Evolutionary conservation across 768 basidiomycete species (phyloP), one percentile per base, ranked within the genome.

Genomic region (Kwoniella mangroviensis): DNA sequence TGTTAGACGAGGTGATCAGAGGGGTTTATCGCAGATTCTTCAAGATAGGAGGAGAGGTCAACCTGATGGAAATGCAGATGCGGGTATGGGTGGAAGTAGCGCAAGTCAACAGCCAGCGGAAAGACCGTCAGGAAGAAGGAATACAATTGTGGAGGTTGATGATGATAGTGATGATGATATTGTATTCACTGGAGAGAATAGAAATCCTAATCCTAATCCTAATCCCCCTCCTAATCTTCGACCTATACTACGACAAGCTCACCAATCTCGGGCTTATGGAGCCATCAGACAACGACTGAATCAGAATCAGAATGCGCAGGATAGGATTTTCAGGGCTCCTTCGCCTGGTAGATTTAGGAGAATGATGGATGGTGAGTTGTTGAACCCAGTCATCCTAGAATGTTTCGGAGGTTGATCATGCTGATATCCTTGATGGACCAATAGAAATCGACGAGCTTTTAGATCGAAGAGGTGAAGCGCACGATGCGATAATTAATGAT

Each of bases 91-190:
- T 22, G 62, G 49, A 21, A 34, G 24, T 43, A 21, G 24, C 15
- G 54, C 11, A 6, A 15, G 43, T 43, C 24, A 51, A 49, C n/a
- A n/a, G 56, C 57, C 28, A 22, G 54, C 4, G 40, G 42, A 9
- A 49, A 49, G 45, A 13, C 45, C 45, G 45, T 19, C 45, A 22
- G 21, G 22, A 22, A 68, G 67, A 51, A 43, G 60, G 3, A 51
- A 49, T 21, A 62, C 58, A 15, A 28, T 68, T 3, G 57, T 68
- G 1, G 67, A 68, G 19, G 41, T 68, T 61, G 41, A 57, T n/a
- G 67, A 68, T 57, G 64, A 66, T 53, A 55, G 56, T 51, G 66
- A 67, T 54, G 67, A 68, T 34, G 67, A 68, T 53, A 62, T 68
- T n/a, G 67, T 68, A 4, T 68, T 68, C 34, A 68, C 67, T 24